These are phyloP conservation scores for Xerocomellus intermedius DNA, from an alignment of 768 basidiomycete species.

Conservation along the genomic window DNA sequence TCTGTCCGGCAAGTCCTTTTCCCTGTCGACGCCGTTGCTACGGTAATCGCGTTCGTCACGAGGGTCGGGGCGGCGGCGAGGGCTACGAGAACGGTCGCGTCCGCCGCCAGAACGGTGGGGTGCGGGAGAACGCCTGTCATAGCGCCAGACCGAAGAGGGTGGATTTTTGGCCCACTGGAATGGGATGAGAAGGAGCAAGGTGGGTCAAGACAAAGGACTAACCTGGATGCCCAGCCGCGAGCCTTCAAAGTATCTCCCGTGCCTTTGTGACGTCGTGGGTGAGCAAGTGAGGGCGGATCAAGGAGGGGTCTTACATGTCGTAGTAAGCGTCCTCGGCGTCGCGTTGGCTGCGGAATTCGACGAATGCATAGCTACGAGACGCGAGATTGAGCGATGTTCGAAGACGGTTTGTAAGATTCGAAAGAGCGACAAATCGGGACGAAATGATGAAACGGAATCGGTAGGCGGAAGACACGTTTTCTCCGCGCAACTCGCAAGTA, in stretches of 20 bases:
- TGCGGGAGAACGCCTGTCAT: conserved; percentile 55
- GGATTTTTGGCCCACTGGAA: conserved; percentile 78
- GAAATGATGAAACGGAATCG: conserved; percentile 27
- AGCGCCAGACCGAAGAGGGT: conserved; percentile 81
- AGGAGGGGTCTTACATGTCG: conserved; percentile 59
- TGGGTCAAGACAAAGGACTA: conserved; percentile 6
- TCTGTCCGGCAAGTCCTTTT: conserved; percentile 32
- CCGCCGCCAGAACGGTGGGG: conserved; percentile 37
- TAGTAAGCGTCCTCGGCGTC: conserved; percentile 85
- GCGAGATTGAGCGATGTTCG: conserved; percentile 59
- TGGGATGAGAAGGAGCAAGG: background rate
- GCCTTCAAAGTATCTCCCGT: conserved; percentile 73
- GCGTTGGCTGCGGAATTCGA: conserved; percentile 75
- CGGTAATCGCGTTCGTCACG: conserved; percentile 40
- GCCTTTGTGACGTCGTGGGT: conserved; percentile 44
- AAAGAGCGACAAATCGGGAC: conserved; percentile 35
- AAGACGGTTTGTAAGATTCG: conserved; percentile 34
- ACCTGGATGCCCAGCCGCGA: conserved; percentile 74
- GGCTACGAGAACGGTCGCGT: conserved; percentile 53
- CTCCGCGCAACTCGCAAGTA: conserved; percentile 26
- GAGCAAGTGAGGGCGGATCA: conserved; percentile 2
- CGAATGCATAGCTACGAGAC: conserved; percentile 77
- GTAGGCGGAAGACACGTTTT: conserved; percentile 31
- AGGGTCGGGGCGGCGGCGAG: conserved; percentile 43
- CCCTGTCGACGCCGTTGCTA: conserved; percentile 38